Conservation (phyloP, 768 basidiomycete species). For the Crassisporium funariophilum region DNA sequence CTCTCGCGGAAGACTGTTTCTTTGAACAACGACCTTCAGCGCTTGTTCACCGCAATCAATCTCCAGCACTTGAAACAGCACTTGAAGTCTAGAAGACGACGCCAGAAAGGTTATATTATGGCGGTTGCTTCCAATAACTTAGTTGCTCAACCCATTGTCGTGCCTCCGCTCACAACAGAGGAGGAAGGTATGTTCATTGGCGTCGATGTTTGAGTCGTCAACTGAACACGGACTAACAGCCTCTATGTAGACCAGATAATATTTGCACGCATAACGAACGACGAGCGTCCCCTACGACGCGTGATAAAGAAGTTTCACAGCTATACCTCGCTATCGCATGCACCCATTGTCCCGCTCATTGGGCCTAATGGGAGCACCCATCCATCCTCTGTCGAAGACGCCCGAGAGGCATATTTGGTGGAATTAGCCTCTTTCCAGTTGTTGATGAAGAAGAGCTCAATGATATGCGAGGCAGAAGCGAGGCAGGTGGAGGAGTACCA, state of each 20-base stretch:
- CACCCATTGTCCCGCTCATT: conserved; percentile 40
- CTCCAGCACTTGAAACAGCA: too few relatives aligned
- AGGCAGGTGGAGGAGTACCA: conserved; percentile 87
- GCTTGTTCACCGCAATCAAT: too few relatives aligned
- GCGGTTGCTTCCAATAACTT: conserved; percentile 17
- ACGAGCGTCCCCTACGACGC: conserved; percentile 76
- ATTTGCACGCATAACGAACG: conserved; percentile 78
- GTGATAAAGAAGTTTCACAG: conserved; percentile 82
- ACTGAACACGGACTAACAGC: conserved; percentile 29
- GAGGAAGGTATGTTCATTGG: conserved; percentile 55
- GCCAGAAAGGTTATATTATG: conserved; percentile 7
- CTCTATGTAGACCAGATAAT: conserved; percentile 69
- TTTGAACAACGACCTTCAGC: too few relatives aligned
- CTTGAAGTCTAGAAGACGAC: too few relatives aligned
- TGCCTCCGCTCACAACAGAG: conserved; percentile 55
- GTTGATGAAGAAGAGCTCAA: conserved; percentile 71
- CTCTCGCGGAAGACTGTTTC: too few relatives aligned
- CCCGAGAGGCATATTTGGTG: conserved; percentile 75
- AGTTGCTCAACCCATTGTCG: conserved; percentile 27
- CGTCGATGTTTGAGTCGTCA: conserved; percentile 4
- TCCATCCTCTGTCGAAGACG: conserved; percentile 56
- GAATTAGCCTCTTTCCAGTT: conserved; percentile 80
- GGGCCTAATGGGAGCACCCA: conserved; percentile 21
- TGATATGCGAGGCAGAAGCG: conserved; percentile 86
- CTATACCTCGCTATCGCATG: conserved; percentile 61